Conservation (phyloP, 768 basidiomycete species). For the Cystobasidium onofrii region DNA sequence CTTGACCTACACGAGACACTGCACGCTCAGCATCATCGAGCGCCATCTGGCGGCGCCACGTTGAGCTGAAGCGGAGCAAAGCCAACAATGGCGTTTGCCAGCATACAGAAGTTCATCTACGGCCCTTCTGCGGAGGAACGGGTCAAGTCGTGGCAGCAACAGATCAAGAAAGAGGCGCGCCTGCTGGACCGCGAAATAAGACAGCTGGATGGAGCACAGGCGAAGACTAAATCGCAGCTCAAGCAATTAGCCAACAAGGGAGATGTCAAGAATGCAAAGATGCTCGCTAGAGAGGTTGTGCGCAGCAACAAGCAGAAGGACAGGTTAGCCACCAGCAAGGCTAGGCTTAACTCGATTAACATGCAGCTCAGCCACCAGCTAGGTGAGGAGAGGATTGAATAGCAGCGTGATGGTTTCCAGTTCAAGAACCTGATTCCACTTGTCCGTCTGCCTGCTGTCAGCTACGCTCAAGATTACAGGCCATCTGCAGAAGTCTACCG, state of each 20-base stretch:
- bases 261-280: slow-evolving; percentile 82
- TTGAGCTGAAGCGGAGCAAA: background rate
- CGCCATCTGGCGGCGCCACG: background rate
- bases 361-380: slow-evolving; percentile 84
- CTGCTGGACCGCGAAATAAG: slow-evolving; percentile 86
- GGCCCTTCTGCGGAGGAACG: slow-evolving; percentile 93
- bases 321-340: slow-evolving; percentile 82
- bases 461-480: slow-evolving; percentile 96
- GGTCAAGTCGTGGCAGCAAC: slow-evolving; percentile 81
- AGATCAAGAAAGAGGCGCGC: slow-evolving; percentile 71
- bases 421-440: too few species aligned
- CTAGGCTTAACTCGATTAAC: slow-evolving; percentile 78
- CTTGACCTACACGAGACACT: background rate
- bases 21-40: background rate
- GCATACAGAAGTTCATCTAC: slow-evolving; percentile 79
- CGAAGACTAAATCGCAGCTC: slow-evolving; percentile 68
- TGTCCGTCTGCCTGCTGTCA: slow-evolving; percentile 44
- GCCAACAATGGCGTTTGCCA: slow-evolving; percentile 25
- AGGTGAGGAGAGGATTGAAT: slow-evolving; percentile 52
- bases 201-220: slow-evolving; percentile 72
- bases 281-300: slow-evolving; percentile 89
- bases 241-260: slow-evolving; percentile 85
- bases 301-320: slow-evolving; percentile 91
- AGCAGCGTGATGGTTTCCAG: too few species aligned
- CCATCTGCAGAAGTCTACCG: slow-evolving; percentile 92